Evolutionary conservation across 1,284 basidiomycete genomes (phyloP).

Genomic region (Rhodotorula glutinis): DNA sequence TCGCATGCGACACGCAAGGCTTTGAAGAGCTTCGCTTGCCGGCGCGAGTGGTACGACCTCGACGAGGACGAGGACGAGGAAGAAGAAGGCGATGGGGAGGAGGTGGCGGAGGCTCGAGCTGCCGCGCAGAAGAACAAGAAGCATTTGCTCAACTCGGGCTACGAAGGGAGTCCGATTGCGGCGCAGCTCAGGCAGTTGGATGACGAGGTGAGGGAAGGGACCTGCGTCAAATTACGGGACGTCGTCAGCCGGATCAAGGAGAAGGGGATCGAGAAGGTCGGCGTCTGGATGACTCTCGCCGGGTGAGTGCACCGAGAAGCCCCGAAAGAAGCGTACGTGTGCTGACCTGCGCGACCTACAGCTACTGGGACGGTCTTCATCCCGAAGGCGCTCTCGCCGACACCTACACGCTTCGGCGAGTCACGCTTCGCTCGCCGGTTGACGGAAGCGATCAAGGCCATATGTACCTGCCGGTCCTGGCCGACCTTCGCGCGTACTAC

Average conservation of each 20-base stretch:
- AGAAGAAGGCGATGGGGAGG: too few species aligned
- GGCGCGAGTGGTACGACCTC: constrained; percentile 21
- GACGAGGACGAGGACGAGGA: background rate
- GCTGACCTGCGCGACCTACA: background rate
- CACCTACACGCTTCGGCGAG: constrained; percentile 20
- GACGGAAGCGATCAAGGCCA: constrained; percentile 17
- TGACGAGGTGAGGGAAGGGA: constrained; percentile 9
- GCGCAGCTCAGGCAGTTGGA: background rate
- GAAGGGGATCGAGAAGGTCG: constrained; percentile 34
- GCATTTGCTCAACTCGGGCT: constrained; percentile 5
- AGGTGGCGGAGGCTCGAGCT: background rate
- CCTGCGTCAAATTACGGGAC: constrained; percentile 14
- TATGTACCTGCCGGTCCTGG: constrained; percentile 29
- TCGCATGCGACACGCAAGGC: constrained; percentile 5
- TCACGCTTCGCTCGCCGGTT: constrained; percentile 7
- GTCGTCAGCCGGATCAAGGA: constrained; percentile 26
- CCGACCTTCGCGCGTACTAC: constrained; percentile 41
- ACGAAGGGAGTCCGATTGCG: background rate
- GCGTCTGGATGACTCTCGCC: constrained; percentile 43
- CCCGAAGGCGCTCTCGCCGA: constrained; percentile 26
- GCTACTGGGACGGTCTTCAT: constrained; percentile 40
- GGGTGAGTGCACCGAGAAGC: too few species aligned
- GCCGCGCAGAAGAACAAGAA: background rate
- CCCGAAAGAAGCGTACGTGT: background rate
- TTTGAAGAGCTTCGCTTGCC: constrained; percentile 17